Conservation (phyloP, 257 asterid species). For the Ophiorrhiza pumila region DNA sequence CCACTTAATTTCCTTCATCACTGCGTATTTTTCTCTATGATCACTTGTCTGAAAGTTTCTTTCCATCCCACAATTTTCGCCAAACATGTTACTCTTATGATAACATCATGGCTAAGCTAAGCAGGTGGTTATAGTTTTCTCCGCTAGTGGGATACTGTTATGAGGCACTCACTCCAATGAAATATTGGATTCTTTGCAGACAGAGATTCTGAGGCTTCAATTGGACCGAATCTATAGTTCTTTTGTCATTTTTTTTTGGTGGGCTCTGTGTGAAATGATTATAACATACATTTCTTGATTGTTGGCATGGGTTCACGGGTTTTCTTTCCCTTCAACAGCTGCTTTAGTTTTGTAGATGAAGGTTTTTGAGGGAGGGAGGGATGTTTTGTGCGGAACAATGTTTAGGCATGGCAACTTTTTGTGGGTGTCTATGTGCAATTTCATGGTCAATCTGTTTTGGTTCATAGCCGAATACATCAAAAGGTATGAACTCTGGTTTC, state of each 20-base stretch:
- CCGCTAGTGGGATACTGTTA: slow-evolving; percentile 40
- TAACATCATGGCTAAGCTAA: not conserved
- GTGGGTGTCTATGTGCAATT: slow-evolving; percentile 32
- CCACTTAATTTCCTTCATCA: slow-evolving; percentile 1
- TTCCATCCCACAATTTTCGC: slow-evolving; percentile 32
- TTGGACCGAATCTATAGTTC: not conserved
- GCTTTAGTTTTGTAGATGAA: slow-evolving; percentile 26
- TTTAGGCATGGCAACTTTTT: slow-evolving; percentile 25
- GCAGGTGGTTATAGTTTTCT: slow-evolving; percentile 16
- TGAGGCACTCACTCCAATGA: slow-evolving; percentile 38
- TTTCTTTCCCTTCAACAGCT: slow-evolving; percentile 24
- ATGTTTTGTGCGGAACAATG: slow-evolving; percentile 28
- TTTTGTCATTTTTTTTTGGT: slow-evolving; percentile 1
- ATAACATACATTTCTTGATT: slow-evolving; percentile 29
- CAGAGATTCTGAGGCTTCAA: slow-evolving; percentile 6
- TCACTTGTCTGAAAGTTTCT: slow-evolving; percentile 14
- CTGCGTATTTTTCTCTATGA: slow-evolving; percentile 14
- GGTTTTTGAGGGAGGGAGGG: slow-evolving; percentile 25
- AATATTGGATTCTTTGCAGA: slow-evolving; percentile 12
- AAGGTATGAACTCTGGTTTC: slow-evolving; percentile 37
- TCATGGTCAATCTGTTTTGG: slow-evolving; percentile 36
- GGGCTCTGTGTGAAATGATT: slow-evolving; percentile 24
- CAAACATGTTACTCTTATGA: slow-evolving; percentile 22
- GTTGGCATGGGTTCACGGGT: slow-evolving; percentile 29
- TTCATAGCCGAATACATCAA: slow-evolving; percentile 25